These are phyloP conservation scores for Coemansia sp. DNA, from an alignment of 192 early-diverging fungal species.

Conservation along the genomic window DNA sequence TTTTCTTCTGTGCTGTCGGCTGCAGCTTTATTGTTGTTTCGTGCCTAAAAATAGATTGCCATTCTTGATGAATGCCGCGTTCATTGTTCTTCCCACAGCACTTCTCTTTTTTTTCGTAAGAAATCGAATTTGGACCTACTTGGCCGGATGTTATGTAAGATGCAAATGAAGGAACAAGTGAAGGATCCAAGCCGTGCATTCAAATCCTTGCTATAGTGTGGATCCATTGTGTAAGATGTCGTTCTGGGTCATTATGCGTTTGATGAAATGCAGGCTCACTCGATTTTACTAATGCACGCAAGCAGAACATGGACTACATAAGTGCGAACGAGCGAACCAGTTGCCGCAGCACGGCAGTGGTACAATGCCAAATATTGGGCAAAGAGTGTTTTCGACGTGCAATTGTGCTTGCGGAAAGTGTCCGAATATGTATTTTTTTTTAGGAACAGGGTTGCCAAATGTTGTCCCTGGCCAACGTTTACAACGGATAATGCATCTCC, in stretches of 20 bases:
- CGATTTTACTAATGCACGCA: background rate
- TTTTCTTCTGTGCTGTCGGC: background rate
- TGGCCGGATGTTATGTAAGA: background rate
- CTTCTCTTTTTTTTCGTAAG: background rate
- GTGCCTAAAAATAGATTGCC: background rate
- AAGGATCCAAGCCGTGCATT: slow-evolving; percentile 5
- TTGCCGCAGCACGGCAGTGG: background rate
- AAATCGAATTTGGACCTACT: background rate
- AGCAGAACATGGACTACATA: background rate
- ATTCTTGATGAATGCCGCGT: background rate
- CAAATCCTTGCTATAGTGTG: background rate
- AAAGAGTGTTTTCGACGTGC: background rate
- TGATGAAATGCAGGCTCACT: background rate
- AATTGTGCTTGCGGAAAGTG: background rate
- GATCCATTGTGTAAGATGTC: background rate
- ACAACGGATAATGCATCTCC: background rate
- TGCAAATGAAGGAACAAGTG: background rate
- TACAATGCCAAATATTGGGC: background rate
- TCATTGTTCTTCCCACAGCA: background rate
- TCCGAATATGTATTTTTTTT: slow-evolving; percentile 1
- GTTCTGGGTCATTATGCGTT: slow-evolving; percentile 2
- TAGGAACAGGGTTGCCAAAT: background rate
- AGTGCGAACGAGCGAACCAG: background rate
- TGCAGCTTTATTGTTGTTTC: slow-evolving; percentile 5
- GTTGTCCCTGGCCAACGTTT: background rate